Evolutionary conservation across 805 yeast species (phyloP).

Genomic region (Komagataella phaffii): DNA sequence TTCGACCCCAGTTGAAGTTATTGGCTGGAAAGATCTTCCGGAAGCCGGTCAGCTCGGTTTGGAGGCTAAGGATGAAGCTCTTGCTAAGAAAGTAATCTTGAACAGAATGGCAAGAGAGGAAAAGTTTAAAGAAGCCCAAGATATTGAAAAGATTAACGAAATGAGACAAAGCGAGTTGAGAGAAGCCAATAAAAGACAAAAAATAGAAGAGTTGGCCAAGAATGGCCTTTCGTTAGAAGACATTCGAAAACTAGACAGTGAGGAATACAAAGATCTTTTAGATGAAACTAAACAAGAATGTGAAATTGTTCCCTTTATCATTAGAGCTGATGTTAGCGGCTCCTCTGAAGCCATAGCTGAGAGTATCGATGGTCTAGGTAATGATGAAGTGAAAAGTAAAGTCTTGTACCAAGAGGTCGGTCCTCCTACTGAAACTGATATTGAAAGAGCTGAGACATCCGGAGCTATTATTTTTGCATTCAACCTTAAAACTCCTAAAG

Average conservation of each 20-base stretch:
- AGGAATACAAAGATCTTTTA: constrained; percentile 11
- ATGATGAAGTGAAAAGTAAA: constrained; percentile 65
- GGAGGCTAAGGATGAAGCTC: constrained; percentile 60
- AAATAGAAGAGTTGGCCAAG: constrained; percentile 40
- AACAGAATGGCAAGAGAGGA: constrained; percentile 46
- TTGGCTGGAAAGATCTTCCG: constrained; percentile 93
- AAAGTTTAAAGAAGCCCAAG: constrained; percentile 42
- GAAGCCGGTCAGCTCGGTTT: constrained; percentile 79
- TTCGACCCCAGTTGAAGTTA: constrained; percentile 77
- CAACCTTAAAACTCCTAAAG: constrained; percentile 58
- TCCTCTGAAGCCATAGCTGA: constrained; percentile 89
- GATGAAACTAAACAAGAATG: constrained; percentile 5
- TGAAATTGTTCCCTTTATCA: constrained; percentile 43
- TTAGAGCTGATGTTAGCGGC: constrained; percentile 89
- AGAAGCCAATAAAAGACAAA: constrained; percentile 36
- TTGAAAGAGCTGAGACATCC: constrained; percentile 56
- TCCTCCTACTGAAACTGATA: constrained; percentile 49
- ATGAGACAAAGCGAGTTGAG: constrained; percentile 42
- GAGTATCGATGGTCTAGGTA: constrained; percentile 71
- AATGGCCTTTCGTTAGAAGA: constrained; percentile 47
- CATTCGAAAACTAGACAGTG: constrained; percentile 20
- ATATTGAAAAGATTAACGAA: constrained; percentile 60
- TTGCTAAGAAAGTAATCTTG: constrained; percentile 62
- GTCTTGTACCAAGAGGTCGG: constrained; percentile 74
- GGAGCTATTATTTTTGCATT: constrained; percentile 68